These are phyloP conservation scores for Flaveria bidentis DNA, from an alignment of 129 eudicot genomes.

Conservation along the genomic window DNA sequence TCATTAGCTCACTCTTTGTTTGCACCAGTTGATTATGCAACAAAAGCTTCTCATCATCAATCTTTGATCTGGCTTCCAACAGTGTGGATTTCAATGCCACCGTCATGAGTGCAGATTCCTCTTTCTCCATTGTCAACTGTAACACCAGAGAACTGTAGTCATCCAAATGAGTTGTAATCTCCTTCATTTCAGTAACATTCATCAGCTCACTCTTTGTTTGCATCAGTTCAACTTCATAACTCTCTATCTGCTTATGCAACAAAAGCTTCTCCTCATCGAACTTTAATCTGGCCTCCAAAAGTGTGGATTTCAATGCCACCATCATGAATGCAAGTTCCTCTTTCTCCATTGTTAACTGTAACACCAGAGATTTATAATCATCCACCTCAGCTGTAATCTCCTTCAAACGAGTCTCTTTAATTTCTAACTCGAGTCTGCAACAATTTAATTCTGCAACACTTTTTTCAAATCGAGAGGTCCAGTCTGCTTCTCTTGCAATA, in stretches of 20 bases:
- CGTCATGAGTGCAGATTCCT: conserved; percentile 59
- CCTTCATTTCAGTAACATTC: conserved; percentile 40
- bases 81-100: conserved; percentile 56
- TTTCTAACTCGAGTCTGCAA: conserved; percentile 45
- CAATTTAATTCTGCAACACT: conserved; percentile 42
- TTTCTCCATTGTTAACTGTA: conserved; percentile 50
- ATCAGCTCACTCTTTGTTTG: conserved; percentile 44
- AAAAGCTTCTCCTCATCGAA: conserved; percentile 37
- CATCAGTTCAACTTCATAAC: conserved; percentile 3
- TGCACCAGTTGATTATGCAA: conserved; percentile 47
- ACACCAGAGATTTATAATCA: conserved; percentile 37
- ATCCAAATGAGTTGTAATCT: conserved; percentile 48
- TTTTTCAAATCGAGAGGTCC: conserved; percentile 50
- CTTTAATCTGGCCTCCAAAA: conserved; percentile 45
- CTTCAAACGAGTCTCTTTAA: conserved; percentile 39
- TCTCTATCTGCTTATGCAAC: conserved; percentile 37
- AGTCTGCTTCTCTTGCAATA: conserved; percentile 55
- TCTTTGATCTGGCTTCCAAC: conserved; percentile 42
- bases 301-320: conserved; percentile 53
- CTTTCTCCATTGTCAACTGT: conserved; percentile 52
- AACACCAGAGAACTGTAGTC: conserved; percentile 37
- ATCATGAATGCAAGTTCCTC: conserved; percentile 59
- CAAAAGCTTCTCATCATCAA: conserved; percentile 38
- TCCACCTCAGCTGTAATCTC: conserved; percentile 52
- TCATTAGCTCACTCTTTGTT: conserved; percentile 42